These are phyloP conservation scores for Cicer chorassanicum DNA, from an alignment of 306 rosid genomes.

Conservation along the genomic window DNA sequence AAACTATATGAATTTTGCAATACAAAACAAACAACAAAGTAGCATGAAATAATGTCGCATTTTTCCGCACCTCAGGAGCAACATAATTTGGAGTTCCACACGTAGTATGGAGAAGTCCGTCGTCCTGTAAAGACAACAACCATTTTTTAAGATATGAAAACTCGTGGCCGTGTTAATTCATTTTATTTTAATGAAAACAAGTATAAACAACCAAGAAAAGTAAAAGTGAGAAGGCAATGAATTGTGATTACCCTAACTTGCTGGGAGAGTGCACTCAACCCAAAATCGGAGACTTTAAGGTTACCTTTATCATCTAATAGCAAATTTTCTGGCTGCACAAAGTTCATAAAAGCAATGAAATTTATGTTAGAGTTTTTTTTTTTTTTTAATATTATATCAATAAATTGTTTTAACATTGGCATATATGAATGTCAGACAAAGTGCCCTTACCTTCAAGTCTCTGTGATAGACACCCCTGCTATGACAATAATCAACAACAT, in stretches of 20 bases:
- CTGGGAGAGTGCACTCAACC: conserved; percentile 94
- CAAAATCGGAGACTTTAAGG: conserved; percentile 98
- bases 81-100: conserved; percentile 99
- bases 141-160: conserved; percentile 37
- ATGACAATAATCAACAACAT: conserved; percentile 97
- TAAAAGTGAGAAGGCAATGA: conserved; percentile 37
- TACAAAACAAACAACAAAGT: neutral
- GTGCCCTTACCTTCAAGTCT: conserved; percentile 78
- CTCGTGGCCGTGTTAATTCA: neutral
- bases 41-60: conserved; percentile 33
- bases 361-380: conserved; percentile 12
- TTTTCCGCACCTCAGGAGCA: conserved; percentile 87
- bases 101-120: conserved; percentile 96
- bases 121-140: conserved; percentile 65
- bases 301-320: conserved; percentile 79
- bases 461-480: conserved; percentile 98
- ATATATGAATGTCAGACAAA: conserved; percentile 3
- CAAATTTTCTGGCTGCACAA: conserved; percentile 91
- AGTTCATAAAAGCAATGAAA: conserved; percentile 38
- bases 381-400: neutral
- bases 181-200: neutral
- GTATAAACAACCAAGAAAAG: conserved; percentile 34
- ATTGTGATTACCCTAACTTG: conserved; percentile 77
- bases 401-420: neutral
- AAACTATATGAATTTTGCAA: neutral